These are phyloP conservation scores for Begonia masoniana DNA, from an alignment of 306 rosid species.

Conservation along the genomic window DNA sequence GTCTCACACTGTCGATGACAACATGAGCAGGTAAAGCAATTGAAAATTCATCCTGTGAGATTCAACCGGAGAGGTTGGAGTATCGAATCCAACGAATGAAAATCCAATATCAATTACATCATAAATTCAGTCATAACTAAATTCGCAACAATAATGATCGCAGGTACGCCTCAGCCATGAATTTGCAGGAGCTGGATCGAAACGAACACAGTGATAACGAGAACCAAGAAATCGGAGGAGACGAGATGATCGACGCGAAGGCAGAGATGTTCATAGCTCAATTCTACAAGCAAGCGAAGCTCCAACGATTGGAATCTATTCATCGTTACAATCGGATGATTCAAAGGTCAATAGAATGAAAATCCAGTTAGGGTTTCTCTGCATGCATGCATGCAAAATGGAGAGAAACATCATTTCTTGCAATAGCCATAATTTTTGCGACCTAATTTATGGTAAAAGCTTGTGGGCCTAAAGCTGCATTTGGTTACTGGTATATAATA, in stretches of 20 bases:
- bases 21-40: not conserved
- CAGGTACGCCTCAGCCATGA: conserved; percentile 16
- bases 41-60: too few relatives aligned
- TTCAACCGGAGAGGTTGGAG: too few relatives aligned
- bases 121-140: too few relatives aligned
- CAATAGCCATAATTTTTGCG: too few relatives aligned
- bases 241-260: conserved; percentile 49
- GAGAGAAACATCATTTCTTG: too few relatives aligned
- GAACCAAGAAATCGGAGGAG: conserved; percentile 8
- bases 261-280: conserved; percentile 75
- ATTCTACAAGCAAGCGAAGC: conserved; percentile 48
- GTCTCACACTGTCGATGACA: not conserved
- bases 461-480: too few relatives aligned
- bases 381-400: too few relatives aligned
- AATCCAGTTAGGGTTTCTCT: not conserved
- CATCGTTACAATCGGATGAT: conserved; percentile 17
- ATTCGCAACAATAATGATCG: too few relatives aligned
- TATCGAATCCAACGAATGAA: too few relatives aligned
- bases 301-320: conserved; percentile 30
- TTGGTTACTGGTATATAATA: too few relatives aligned
- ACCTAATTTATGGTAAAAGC: too few relatives aligned
- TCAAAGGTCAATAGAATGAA: conserved; percentile 36
- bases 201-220: not conserved
- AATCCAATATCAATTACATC: too few relatives aligned
- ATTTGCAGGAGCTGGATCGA: conserved; percentile 34